phyloP scores from a whole-genome alignment of 2,329 filamentous ascomycete genomes.

The Stagonosporopsis rhizophila region DNA sequence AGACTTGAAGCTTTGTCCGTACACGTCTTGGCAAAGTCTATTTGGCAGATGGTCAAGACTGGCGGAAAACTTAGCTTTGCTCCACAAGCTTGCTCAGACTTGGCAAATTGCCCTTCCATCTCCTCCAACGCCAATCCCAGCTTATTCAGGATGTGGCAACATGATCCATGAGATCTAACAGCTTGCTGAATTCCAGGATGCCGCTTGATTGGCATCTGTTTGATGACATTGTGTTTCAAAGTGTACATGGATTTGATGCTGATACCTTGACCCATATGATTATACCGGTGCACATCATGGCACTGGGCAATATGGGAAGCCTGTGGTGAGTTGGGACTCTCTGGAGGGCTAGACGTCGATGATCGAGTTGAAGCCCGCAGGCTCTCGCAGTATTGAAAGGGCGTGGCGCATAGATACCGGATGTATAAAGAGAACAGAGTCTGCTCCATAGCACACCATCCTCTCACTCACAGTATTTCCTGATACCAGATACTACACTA shows the following conservation, averaged over 20 bases:
- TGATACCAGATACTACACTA: conserved; percentile 2
- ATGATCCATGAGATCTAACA: conserved; percentile 6
- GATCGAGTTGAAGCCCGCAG: not conserved
- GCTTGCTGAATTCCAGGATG: not conserved
- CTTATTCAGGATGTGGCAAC: conserved; percentile 6
- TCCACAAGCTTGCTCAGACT: conserved; percentile 10
- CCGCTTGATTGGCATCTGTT: not conserved
- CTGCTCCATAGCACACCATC: not conserved
- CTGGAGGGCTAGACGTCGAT: conserved; percentile 13
- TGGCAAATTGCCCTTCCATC: conserved; percentile 19
- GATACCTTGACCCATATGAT: conserved; percentile 13
- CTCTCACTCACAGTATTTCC: conserved; percentile 1
- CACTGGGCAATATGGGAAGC: conserved; percentile 10
- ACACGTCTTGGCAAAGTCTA: conserved; percentile 16
- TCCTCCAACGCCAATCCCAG: conserved; percentile 15
- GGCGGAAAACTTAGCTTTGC: conserved; percentile 20
- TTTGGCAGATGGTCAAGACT: conserved; percentile 22
- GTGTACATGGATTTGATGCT: conserved; percentile 12
- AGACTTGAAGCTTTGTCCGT: not conserved
- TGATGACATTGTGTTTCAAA: conserved; percentile 1
- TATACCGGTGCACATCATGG: conserved; percentile 8
- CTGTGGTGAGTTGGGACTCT: conserved; percentile 10
- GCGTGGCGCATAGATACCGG: not conserved
- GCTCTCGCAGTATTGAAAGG: not conserved
- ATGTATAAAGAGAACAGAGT: not conserved